Base-by-base conservation (phyloP, 192 early-diverging fungal genomes). In the Podila verticillata region DNA sequence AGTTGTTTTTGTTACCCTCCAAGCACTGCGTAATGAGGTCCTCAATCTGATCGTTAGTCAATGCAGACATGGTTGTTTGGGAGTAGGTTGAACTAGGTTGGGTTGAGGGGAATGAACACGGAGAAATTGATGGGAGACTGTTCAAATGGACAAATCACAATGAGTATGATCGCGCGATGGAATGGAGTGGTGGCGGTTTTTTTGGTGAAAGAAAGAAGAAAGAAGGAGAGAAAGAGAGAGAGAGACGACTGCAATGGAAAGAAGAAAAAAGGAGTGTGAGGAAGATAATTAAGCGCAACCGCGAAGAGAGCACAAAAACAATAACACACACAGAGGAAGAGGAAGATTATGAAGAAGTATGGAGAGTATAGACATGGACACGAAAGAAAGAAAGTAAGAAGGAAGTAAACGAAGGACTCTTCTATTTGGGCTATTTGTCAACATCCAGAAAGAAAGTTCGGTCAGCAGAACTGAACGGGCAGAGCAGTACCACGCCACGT, bases 11-110 rank as follows among this genome's bases (percentile, higher is more conserved):
- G 6, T 19, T 73, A 75, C 74, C 73, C 36, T 83, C 69, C 57
- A 82, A 59, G 15, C 73, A 82, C 51, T 75, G 65, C 20, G 72
- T 70, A 47, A 82, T 82, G 63, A 82, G 68, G 17, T 82, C 72
- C 28, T 82, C 68, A 29, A 82, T 66, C 68, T 82, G 72, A 66
- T 72, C 73, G 62, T 74, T 67, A 15, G 81, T 82, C 58, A 82
- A 69, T 39, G 68, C 73, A 26, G 74, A 78, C 74, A 78, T 78
- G 9, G 44, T 17, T 13, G 12, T 44, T 39, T 15, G 39, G 15
- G 17, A 44, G 17, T 44, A 44, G 39, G 39, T 44, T 44, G 39
- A n/a, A n/a, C n/a, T n/a, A n/a, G n/a, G n/a, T n/a, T n/a, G 39
- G 39, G 17, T 44, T n/a, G n/a, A n/a, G n/a, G n/a, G 12, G 39